A percentile compares a stretch with the other conserved stretches of the same genome.
phyloP scores from a whole-genome alignment of 805 yeast species.

The Cephaloascus albidus region DNA sequence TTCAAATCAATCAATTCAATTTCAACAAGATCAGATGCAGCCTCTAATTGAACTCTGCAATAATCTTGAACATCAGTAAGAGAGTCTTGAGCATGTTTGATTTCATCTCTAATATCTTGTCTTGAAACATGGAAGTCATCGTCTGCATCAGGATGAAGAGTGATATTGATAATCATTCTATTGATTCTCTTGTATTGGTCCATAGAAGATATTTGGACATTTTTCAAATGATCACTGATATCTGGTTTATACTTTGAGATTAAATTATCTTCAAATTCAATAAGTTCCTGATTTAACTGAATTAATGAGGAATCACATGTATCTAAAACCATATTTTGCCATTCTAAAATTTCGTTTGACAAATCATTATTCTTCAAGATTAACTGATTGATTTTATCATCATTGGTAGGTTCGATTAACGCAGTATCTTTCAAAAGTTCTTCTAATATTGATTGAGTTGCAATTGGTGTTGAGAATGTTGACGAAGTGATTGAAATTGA shows the following conservation, averaged over 20 bases:
- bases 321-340: conserved; percentile 11
- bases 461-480: not conserved
- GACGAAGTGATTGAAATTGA: not conserved
- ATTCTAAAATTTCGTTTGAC: conserved; percentile 4
- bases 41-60: not conserved
- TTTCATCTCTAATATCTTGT: conserved; percentile 34
- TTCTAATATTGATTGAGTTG: conserved; percentile 5
- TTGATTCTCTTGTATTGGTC: not conserved
- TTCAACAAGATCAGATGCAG: not conserved
- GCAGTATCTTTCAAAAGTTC: conserved; percentile 2
- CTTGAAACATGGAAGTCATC: conserved; percentile 31
- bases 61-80: conserved; percentile 18
- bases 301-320: conserved; percentile 10
- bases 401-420: conserved; percentile 7
- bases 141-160: conserved; percentile 2
- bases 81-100: conserved; percentile 18
- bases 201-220: conserved; percentile 9
- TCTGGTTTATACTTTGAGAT: conserved; percentile 6
- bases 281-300: conserved; percentile 10
- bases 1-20: not conserved
- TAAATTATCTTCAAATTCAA: conserved; percentile 7
- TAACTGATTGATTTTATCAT: conserved; percentile 6
- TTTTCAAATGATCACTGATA: conserved; percentile 7
- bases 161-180: not conserved
- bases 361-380: conserved; percentile 11